A percentile compares a stretch with the other conserved stretches of the same genome.
Conservation (phyloP, 164 flowering plant species). For the Cinnamomum micranthum region DNA sequence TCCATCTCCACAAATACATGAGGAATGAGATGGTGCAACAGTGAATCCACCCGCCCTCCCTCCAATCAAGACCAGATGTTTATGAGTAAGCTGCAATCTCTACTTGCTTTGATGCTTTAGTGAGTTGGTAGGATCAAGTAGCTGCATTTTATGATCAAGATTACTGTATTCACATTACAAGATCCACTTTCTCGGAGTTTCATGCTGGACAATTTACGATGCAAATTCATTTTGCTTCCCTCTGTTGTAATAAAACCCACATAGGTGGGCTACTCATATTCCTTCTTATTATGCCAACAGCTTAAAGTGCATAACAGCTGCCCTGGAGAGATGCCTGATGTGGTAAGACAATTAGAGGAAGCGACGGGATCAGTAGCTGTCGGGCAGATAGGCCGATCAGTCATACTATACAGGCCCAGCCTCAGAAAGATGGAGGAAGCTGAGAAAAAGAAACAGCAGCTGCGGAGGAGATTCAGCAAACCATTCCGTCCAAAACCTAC, state of each 20-base stretch:
- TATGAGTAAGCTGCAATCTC: neutral
- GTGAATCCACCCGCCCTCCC: neutral
- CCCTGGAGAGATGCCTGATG: slow-evolving; percentile 84
- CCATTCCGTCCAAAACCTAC: slow-evolving; percentile 18
- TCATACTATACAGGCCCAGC: slow-evolving; percentile 88
- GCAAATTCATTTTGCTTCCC: neutral
- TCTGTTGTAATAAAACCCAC: neutral
- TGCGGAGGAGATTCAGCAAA: slow-evolving; percentile 38
- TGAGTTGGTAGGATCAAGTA: neutral
- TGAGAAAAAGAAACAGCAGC: slow-evolving; percentile 50
- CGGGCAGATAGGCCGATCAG: slow-evolving; percentile 75
- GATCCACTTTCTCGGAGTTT: neutral
- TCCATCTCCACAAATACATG: too few species aligned
- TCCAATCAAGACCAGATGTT: neutral
- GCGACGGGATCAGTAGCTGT: slow-evolving; percentile 78
- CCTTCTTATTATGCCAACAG: slow-evolving; percentile 26
- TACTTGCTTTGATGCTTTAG: neutral
- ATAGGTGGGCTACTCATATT: neutral
- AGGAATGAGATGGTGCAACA: neutral
- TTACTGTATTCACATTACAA: neutral
- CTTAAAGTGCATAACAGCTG: slow-evolving; percentile 71
- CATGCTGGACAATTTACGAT: neutral
- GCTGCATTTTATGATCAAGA: neutral
- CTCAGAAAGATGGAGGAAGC: slow-evolving; percentile 69
- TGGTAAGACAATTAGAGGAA: slow-evolving; percentile 63